A percentile compares a stretch with the other conserved stretches of the same genome.
Evolutionary conservation across 2,329 filamentous ascomycete species (phyloP).

Genomic region (Botrytis sinoallii): DNA sequence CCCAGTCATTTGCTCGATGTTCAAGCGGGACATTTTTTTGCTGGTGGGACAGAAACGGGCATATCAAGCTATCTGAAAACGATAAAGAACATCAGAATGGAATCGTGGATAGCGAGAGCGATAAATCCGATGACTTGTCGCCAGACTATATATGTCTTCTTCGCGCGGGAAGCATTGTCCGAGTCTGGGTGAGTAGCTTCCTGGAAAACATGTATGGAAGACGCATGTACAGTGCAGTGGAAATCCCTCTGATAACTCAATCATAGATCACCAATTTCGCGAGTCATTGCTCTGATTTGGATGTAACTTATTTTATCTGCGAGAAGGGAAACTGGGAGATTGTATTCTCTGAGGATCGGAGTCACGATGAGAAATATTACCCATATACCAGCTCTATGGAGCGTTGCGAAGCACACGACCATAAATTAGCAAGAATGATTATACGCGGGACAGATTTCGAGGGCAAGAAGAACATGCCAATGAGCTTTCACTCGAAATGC

Average conservation of each 20-base stretch:
- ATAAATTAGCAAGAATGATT: background rate
- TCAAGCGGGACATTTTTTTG: background rate
- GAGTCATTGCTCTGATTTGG: background rate
- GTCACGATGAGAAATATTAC: background rate
- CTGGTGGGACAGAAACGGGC: background rate
- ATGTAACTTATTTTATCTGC: background rate
- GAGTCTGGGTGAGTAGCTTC: background rate
- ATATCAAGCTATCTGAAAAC: background rate
- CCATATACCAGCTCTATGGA: background rate
- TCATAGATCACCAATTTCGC: background rate
- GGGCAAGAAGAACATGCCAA: background rate
- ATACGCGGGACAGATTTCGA: background rate
- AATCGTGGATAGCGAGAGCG: background rate
- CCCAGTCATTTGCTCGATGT: background rate
- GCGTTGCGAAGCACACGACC: background rate
- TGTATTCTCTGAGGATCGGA: background rate
- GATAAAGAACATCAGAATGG: too few relatives aligned
- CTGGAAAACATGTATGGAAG: background rate
- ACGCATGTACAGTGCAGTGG: background rate
- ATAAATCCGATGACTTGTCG: background rate
- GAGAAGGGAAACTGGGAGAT: background rate
- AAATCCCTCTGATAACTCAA: background rate
- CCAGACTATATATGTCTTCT: background rate
- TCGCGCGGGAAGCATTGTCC: background rate
- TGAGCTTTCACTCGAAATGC: background rate